Evolutionary conservation across 2,329 filamentous ascomycete genomes (phyloP).

Genomic region (Aureobasidium sp.): DNA sequence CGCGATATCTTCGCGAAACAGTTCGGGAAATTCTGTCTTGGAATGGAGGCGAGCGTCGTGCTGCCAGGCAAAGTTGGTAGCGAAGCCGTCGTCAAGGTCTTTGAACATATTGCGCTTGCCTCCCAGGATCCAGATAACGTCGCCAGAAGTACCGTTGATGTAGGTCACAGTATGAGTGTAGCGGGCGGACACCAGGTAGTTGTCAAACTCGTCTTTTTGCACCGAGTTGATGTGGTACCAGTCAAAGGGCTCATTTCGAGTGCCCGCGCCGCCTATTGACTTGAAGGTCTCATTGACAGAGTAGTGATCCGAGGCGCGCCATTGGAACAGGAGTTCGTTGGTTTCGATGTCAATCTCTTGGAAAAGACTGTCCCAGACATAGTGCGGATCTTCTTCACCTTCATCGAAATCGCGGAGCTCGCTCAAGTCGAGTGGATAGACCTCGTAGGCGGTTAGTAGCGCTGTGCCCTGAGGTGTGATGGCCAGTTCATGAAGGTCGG

Average conservation of each 20-base stretch:
- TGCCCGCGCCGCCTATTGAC: slow-evolving; percentile 26
- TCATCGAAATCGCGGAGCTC: slow-evolving; percentile 25
- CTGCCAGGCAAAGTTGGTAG: slow-evolving; percentile 40
- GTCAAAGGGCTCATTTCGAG: slow-evolving; percentile 43
- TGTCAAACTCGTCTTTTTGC: slow-evolving; percentile 44
- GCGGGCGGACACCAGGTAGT: slow-evolving; percentile 50
- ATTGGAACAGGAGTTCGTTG: slow-evolving; percentile 50
- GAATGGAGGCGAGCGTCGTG: slow-evolving; percentile 42
- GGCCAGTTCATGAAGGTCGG: slow-evolving; percentile 39
- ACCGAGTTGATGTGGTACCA: slow-evolving; percentile 53
- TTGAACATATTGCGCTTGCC: slow-evolving; percentile 26
- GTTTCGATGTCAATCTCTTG: slow-evolving; percentile 43
- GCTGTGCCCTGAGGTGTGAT: slow-evolving; percentile 36
- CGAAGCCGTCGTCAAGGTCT: slow-evolving; percentile 23
- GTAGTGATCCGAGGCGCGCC: slow-evolving; percentile 49
- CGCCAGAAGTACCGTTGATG: slow-evolving; percentile 42
- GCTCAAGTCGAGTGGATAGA: slow-evolving; percentile 19
- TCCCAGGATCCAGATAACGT: slow-evolving; percentile 46
- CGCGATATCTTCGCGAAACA: slow-evolving; percentile 14
- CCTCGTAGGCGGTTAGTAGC: slow-evolving; percentile 36
- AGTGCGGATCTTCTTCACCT: slow-evolving; percentile 24
- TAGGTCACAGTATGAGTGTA: slow-evolving; percentile 43
- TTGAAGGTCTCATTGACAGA: slow-evolving; percentile 36
- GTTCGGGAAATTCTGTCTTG: slow-evolving; percentile 39
- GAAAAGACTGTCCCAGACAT: slow-evolving; percentile 27